phyloP scores from a whole-genome alignment of 441 rosid species.

The Mallotus repandus region DNA sequence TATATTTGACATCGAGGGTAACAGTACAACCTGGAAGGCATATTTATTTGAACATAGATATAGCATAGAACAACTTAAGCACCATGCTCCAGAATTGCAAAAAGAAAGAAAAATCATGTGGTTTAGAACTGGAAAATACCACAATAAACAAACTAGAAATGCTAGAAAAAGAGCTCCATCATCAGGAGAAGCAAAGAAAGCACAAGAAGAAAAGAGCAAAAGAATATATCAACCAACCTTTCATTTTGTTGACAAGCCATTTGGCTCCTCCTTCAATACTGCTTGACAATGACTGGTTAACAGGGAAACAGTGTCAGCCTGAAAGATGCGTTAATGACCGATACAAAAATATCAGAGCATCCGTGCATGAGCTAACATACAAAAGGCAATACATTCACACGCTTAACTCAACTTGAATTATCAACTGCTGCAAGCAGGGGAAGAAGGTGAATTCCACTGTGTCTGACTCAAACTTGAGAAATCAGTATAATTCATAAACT shows the following conservation, averaged over 20 bases:
- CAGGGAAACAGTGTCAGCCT: conserved; percentile 11
- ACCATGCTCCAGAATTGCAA: neutral
- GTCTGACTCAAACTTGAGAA: neutral
- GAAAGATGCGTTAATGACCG: neutral
- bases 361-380: neutral
- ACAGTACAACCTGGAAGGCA: neutral
- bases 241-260: conserved; percentile 85
- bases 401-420: neutral
- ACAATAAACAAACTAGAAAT: neutral
- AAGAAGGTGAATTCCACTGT: too few species aligned
- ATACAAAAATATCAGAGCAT: neutral
- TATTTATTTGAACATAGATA: neutral
- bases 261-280: conserved; percentile 90
- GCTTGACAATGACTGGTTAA: conserved; percentile 59
- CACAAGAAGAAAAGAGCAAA: conserved; percentile 5
- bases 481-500: neutral
- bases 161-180: neutral
- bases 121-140: neutral
- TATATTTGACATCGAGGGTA: neutral
- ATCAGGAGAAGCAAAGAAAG: neutral
- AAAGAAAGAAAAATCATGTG: neutral
- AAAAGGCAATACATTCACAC: neutral
- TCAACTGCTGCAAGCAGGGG: neutral
- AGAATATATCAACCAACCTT: conserved; percentile 46
- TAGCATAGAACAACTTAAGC: neutral